Percentiles rank a stretch among this genome's conserved stretches.
Conservation (phyloP, 345 rosid genomes). For the Abelmoschus esculentus region DNA sequence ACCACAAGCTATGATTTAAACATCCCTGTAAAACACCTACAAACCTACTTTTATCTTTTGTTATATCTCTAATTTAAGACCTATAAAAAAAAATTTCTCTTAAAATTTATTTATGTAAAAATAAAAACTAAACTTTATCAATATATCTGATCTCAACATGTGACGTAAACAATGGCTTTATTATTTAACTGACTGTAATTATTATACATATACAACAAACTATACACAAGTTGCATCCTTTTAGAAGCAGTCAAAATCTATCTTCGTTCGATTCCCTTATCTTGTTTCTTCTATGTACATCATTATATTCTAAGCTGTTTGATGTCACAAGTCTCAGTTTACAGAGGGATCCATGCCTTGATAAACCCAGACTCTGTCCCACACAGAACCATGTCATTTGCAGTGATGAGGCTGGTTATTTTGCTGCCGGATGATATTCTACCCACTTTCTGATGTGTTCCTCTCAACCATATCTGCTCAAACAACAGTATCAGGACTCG, state of each 20-base stretch:
- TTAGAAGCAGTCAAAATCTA: neutral
- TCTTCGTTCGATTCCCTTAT: neutral
- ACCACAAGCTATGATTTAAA: no score
- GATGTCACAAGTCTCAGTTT: neutral
- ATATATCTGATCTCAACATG: neutral
- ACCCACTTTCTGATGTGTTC: conserved; percentile 72
- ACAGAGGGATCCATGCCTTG: conserved; percentile 28
- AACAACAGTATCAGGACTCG: neutral
- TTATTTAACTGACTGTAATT: neutral
- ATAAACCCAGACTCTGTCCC: conserved; percentile 84
- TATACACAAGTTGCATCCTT: neutral
- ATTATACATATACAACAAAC: neutral
- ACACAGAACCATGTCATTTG: conserved; percentile 63
- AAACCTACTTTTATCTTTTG: no score
- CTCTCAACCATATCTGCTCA: conserved; percentile 74
- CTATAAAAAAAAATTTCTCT: no score
- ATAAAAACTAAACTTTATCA: no score
- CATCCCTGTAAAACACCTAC: no score
- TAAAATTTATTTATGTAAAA: no score
- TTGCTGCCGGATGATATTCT: conserved; percentile 84
- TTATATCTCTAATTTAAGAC: no score
- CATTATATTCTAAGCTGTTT: neutral
- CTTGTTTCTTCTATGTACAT: neutral
- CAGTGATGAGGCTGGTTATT: conserved; percentile 78
- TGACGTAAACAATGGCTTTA: neutral